Conservation (phyloP, 495 filamentous ascomycete species). For the Parathielavia appendiculata region DNA sequence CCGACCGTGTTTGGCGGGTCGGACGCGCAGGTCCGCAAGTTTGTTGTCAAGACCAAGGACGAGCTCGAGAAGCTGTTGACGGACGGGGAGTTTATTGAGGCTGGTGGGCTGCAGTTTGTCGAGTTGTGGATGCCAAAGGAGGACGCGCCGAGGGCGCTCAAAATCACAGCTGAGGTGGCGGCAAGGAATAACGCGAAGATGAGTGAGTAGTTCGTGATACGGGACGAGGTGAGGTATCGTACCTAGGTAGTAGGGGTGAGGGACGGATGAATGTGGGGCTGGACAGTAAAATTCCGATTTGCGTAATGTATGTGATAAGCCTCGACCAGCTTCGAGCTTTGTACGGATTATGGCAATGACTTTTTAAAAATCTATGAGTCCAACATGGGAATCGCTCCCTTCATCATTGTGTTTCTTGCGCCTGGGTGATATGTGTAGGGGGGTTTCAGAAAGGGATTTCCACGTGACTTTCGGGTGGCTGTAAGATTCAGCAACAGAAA, state of each 20-base stretch:
- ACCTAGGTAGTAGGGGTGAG: background rate
- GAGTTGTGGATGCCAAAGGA: slow-evolving; percentile 82
- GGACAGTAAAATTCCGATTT: background rate
- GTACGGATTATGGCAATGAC: too few species aligned
- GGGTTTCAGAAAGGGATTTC: slow-evolving; percentile 4
- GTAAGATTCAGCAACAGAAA: too few species aligned
- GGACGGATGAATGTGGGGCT: background rate
- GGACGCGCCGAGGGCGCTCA: slow-evolving; percentile 70
- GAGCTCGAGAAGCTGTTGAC: slow-evolving; percentile 64
- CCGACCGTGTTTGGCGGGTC: slow-evolving; percentile 62
- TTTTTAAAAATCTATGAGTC: too few species aligned
- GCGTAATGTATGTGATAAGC: too few species aligned
- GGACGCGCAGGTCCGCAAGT: slow-evolving; percentile 54
- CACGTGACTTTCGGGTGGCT: slow-evolving; percentile 12
- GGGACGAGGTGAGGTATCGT: background rate
- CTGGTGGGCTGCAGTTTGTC: slow-evolving; percentile 58
- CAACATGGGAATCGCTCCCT: background rate
- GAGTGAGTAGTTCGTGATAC: slow-evolving; percentile 15
- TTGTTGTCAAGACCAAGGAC: slow-evolving; percentile 64
- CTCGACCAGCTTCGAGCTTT: too few species aligned
- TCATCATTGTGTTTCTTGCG: background rate
- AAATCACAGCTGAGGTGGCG: slow-evolving; percentile 64
- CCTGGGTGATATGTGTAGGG: background rate
- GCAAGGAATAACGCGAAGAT: slow-evolving; percentile 49
- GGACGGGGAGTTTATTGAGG: slow-evolving; percentile 57